Conservation (phyloP, 805 yeast species). For the Nakazawaea laoshanensis region DNA sequence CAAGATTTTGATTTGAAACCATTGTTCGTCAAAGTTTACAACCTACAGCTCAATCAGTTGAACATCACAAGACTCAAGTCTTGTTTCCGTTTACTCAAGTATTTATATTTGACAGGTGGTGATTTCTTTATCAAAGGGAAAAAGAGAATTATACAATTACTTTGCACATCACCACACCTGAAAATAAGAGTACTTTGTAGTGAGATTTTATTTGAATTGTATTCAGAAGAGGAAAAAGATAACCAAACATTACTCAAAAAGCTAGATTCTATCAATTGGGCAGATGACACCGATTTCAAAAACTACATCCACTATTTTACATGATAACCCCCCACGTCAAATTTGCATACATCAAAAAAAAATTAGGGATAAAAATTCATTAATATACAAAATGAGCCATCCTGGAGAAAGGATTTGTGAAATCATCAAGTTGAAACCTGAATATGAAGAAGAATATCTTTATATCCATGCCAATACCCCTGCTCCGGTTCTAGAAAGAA, state of each 20-base stretch:
- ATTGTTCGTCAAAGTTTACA: conserved; percentile 41
- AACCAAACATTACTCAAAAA: not conserved
- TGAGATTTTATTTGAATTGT: conserved; percentile 6
- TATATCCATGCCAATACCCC: conserved; percentile 22
- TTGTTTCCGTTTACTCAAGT: conserved; percentile 35
- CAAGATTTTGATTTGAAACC: conserved; percentile 19
- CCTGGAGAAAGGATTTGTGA: conserved; percentile 31
- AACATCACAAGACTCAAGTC: conserved; percentile 27
- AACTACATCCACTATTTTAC: conserved; percentile 1
- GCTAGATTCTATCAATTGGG: conserved; percentile 5
- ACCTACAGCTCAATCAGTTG: conserved; percentile 44
- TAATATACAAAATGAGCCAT: conserved; percentile 14
- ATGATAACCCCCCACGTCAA: not conserved
- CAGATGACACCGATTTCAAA: not conserved
- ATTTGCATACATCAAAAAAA: not conserved
- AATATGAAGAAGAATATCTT: conserved; percentile 27
- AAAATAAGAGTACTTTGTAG: conserved; percentile 3
- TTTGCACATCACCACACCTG: conserved; percentile 2
- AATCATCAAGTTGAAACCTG: conserved; percentile 29
- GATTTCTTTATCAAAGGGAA: conserved; percentile 8
- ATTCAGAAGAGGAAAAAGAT: not conserved
- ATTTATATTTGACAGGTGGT: conserved; percentile 18
- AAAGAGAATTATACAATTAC: conserved; percentile 2
- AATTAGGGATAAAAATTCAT: too few species aligned
- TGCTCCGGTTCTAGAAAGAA: conserved; percentile 22